Evolutionary conservation across 169 alveolate species (phyloP).

Genomic region (Eimeria acervulina): DNA sequence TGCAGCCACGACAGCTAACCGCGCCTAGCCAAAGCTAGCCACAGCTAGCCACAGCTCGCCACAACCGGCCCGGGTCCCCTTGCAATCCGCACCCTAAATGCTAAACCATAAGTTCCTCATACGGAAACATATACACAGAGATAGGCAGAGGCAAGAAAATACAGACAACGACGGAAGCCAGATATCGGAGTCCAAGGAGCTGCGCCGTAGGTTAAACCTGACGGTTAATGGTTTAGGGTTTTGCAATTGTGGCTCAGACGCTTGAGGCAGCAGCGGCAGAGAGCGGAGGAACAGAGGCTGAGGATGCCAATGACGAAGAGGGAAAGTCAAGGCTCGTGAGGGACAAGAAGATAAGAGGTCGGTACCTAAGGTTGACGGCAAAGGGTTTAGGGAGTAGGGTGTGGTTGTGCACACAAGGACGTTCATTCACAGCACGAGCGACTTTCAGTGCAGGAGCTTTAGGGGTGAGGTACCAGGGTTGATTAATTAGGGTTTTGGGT

Average conservation of each 20-base stretch:
- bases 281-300: neutral
- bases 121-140: neutral
- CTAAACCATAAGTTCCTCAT: neutral
- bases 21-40: neutral
- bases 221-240: neutral
- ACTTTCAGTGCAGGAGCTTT: neutral
- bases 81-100: no score
- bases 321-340: conserved; percentile 8
- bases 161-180: neutral
- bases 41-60: neutral
- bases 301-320: conserved; percentile 34
- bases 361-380: neutral
- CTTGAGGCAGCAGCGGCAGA: conserved; percentile 45
- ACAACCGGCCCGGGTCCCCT: neutral
- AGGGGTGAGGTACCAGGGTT: neutral
- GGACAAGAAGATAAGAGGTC: conserved; percentile 53
- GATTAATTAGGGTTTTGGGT: neutral
- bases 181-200: neutral
- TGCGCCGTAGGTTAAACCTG: neutral
- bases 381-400: neutral
- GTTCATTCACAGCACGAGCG: neutral
- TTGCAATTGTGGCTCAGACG: neutral
- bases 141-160: neutral
- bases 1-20: neutral
- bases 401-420: neutral